Percentiles rank a stretch among this genome's conserved stretches.
Conservation (phyloP, 371 early-diverging fungal genomes). For the Mortierella sp. region DNA sequence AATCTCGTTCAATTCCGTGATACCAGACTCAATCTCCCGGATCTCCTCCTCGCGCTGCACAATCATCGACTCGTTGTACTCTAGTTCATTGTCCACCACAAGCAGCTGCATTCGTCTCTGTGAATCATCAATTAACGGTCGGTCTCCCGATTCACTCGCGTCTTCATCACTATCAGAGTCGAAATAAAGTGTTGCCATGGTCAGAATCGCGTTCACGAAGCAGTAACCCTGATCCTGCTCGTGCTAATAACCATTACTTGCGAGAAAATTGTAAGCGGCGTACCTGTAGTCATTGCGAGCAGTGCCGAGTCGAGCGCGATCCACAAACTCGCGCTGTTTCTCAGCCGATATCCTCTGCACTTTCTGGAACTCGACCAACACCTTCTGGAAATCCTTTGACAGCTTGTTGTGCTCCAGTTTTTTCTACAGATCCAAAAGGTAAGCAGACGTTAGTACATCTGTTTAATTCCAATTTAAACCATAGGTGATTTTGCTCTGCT, state of each 20-base stretch:
- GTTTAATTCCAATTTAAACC: background rate
- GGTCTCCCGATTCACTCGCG: constrained; percentile 67
- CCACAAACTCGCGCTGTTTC: constrained; percentile 90
- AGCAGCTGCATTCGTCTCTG: constrained; percentile 78
- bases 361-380: constrained; percentile 88
- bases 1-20: constrained; percentile 94
- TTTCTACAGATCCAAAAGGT: constrained; percentile 58
- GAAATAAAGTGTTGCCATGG: background rate
- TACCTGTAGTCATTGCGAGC: constrained; percentile 56
- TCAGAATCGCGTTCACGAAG: background rate
- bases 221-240: background rate
- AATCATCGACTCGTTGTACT: constrained; percentile 94
- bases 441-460: constrained; percentile 23
- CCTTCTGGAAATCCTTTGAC: constrained; percentile 93
- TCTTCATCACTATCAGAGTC: constrained; percentile 60
- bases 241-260: background rate
- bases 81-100: constrained; percentile 90
- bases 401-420: constrained; percentile 87
- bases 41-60: constrained; percentile 95
- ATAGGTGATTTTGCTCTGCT: background rate
- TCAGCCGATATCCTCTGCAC: constrained; percentile 87
- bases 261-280: background rate
- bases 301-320: constrained; percentile 71
- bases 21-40: constrained; percentile 92
- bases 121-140: constrained; percentile 74